Base-by-base conservation (phyloP, 1,284 basidiomycete species). In the Calocybe gambosa region DNA sequence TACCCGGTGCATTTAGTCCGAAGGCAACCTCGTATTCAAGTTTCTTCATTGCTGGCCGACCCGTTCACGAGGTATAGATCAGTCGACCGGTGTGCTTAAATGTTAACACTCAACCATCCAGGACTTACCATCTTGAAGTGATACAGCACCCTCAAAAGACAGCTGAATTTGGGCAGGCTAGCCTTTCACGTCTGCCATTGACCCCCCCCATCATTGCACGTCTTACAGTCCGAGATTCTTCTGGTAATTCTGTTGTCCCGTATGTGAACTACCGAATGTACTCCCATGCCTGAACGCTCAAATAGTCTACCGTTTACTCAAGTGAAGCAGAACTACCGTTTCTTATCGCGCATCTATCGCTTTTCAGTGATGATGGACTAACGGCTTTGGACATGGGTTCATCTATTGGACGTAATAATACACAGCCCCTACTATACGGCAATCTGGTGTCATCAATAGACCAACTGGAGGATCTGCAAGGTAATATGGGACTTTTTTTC, bases 241-340 rank as follows among this genome's bases (percentile, higher is more conserved):
- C 80, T 59, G 81, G 79, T 21, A 79, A 79, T 58, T 69, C 69
- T 39, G 70, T 85, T 48, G 71, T 80, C 51, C 83, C 83, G 86
- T 89, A 73, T 66, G 84, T 77, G 34, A 53, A 46, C 28, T 35
- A 19, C 35, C 33, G 34, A 43, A 23, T 50, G 10, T 25, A 38
- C 18, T 5, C 33, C 33, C 46, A 12, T 33, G 8, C 26, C 31
- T 18, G 38, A 46, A 21, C 15, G 15, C 42, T 46, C 18, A 44
- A 45, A 42, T 7, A 7, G 38, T 52, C 50, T 59, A 41, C 51
- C 50, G 55, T 61, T 56, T 46, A 55, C 45, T 55, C 53, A 45
- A 87, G 90, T 45, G 82, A 87, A 62, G 72, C 80, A 54, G 89
- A 92, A 57, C 70, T 92, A 34, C 86, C 89, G 5, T 93, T 91